phyloP scores from a whole-genome alignment of 2,329 filamentous ascomycete species.

The Lasiodiplodia hormozganensis region DNA sequence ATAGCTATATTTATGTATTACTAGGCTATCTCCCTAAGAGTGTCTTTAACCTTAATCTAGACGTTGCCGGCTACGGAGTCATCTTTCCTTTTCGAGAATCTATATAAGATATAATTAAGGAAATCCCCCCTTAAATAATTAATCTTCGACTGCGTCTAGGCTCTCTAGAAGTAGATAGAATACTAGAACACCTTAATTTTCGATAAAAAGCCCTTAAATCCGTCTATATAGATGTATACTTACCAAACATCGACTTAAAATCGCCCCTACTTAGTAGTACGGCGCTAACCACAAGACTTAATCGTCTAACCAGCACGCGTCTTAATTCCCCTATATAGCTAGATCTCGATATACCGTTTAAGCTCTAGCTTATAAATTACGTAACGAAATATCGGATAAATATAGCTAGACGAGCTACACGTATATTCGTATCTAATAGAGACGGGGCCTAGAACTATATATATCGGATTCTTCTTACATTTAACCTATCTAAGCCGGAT shows the following conservation, averaged over 20 bases:
- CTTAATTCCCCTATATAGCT: not conserved
- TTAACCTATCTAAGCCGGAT: not conserved
- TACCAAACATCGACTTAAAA: not conserved
- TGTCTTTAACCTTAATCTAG: not conserved
- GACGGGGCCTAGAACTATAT: not conserved
- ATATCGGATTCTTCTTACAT: not conserved
- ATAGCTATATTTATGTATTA: not conserved
- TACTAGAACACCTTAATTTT: not conserved
- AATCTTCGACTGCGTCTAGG: not conserved
- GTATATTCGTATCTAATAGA: not conserved
- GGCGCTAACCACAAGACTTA: not conserved
- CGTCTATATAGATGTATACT: not conserved
- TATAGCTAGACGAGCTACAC: not conserved
- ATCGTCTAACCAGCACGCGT: not conserved
- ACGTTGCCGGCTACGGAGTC: not conserved
- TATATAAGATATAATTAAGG: not conserved
- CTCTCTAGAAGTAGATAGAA: not conserved
- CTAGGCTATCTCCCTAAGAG: not conserved
- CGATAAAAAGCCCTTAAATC: not conserved
- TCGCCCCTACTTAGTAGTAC: not conserved
- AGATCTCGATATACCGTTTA: not conserved
- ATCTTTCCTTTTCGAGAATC: not conserved
- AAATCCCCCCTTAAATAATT: not conserved
- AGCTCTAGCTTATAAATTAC: not conserved
- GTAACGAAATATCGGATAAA: not conserved